Evolutionary conservation across 2,329 filamentous ascomycete species (phyloP), one percentile per base, ranked within the genome.

Genomic region (Aspergillus brasiliensis): DNA sequence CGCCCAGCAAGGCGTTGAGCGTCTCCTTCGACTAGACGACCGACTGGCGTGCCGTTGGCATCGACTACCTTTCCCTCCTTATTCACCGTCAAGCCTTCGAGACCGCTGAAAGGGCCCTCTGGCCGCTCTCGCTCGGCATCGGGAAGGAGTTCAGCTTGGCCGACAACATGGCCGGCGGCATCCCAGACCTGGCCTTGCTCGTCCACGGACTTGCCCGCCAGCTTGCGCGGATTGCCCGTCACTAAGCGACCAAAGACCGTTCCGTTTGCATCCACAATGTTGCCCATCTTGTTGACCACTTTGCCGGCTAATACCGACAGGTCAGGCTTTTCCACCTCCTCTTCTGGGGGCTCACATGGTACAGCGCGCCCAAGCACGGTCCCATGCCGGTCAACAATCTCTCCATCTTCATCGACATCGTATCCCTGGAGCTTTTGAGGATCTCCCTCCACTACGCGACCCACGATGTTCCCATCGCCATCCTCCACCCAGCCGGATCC

Each of bases 391-490:
- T 94, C 91, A 57, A 90, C 81, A 31, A 96, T 87, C 58, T 95
- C 91, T 28, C 91, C 91, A 64, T 95, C 91, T 61, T 91, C 88
- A 59, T 95, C 91, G 21, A 96, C 91, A 5, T 81, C 69, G 48
- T 91, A 88, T 15, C 91, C 91, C 38, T 88, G 85, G 0, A 96
- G 83, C 51, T 82, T 80, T 82, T 92, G 92, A 37, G 83, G 74
- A 55, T 95, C 89, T 2, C 91, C 91, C 49, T 87, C 85, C 5
- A 84, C 80, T 34, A 94, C 82, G 37, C 87, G 82, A 23, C 91
- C 91, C 51, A 95, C 90, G 21, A 90, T 82, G 62, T 90, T 86
- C 40, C 89, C 91, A 83, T 96, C 83, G 83, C 88, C 74, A 86
- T 97, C 83, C 82, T 96, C 81, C 58, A 86, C 83, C 46, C 82